These are phyloP conservation scores for Dothidotthia symphoricarpi DNA, from an alignment of 2,329 filamentous ascomycete species.

Conservation along the genomic window DNA sequence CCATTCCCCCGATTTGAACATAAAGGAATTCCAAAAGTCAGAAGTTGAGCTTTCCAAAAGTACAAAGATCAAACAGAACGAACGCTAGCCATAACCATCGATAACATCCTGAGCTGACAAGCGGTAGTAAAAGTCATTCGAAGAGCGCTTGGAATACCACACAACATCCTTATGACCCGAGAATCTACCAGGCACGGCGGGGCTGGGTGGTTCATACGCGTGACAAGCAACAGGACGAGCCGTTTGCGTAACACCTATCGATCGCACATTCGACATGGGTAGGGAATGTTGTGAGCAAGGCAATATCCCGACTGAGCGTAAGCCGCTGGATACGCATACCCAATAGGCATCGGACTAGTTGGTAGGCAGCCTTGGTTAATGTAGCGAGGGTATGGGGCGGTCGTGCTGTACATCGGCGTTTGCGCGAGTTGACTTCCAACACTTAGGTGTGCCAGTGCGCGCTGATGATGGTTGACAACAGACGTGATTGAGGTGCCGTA, in stretches of 20 bases:
- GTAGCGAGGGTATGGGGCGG: neutral
- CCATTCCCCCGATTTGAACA: too few relatives aligned
- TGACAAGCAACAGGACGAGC: too few relatives aligned
- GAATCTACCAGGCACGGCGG: too few relatives aligned
- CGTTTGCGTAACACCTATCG: neutral
- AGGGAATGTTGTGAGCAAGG: conserved; percentile 10
- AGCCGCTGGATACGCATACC: conserved; percentile 7
- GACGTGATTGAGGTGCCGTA: conserved; percentile 12
- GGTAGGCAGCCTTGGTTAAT: neutral
- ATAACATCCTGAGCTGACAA: too few relatives aligned
- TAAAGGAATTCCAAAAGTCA: too few relatives aligned
- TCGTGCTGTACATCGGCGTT: neutral
- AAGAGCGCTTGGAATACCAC: too few relatives aligned
- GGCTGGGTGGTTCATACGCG: too few relatives aligned
- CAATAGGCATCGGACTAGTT: neutral
- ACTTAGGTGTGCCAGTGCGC: conserved; percentile 9
- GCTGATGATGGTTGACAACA: conserved; percentile 17
- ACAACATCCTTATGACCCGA: too few relatives aligned
- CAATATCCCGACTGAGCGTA: conserved; percentile 13
- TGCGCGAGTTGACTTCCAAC: neutral
- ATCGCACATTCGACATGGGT: conserved; percentile 15
- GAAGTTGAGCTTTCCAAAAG: too few relatives aligned
- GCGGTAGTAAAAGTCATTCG: too few relatives aligned
- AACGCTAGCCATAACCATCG: too few relatives aligned
- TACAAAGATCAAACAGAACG: too few relatives aligned